Evolutionary conservation across 2,329 filamentous ascomycete species (phyloP).

Genomic region (Cercospora sojina): DNA sequence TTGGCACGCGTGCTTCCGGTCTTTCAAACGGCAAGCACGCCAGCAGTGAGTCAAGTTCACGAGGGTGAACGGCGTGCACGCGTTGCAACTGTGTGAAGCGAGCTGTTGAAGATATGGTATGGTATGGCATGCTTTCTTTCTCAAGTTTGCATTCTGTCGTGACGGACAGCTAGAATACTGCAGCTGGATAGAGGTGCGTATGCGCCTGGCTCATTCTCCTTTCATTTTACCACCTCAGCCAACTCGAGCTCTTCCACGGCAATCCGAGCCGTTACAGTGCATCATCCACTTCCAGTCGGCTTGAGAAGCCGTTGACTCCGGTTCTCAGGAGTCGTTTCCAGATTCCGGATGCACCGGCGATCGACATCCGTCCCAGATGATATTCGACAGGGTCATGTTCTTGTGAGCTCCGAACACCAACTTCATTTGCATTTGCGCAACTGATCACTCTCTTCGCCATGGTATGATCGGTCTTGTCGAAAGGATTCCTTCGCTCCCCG

Average conservation of each 20-base stretch:
- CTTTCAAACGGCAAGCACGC: not conserved
- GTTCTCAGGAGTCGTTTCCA: conserved; percentile 10
- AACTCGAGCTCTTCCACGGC: not conserved
- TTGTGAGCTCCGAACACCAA: not conserved
- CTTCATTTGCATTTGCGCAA: not conserved
- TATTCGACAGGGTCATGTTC: not conserved
- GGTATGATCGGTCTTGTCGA: not conserved
- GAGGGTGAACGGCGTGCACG: not conserved
- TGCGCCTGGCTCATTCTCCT: not conserved
- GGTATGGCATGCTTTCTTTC: not conserved
- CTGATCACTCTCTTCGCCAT: not conserved
- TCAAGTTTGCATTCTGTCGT: not conserved
- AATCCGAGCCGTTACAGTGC: not conserved
- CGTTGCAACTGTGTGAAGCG: not conserved
- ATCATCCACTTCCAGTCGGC: not conserved
- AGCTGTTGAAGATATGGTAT: not conserved
- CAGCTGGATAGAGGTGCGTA: not conserved
- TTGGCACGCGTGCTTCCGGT: not conserved
- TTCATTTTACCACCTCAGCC: not conserved
- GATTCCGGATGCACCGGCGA: conserved; percentile 4
- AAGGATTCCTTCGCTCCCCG: not conserved
- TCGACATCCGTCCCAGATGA: not conserved
- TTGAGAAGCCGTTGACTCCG: not conserved
- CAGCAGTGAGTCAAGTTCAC: not conserved
- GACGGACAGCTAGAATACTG: not conserved